Conservation (phyloP, 208 protist genomes). For the Willaertia magna region DNA sequence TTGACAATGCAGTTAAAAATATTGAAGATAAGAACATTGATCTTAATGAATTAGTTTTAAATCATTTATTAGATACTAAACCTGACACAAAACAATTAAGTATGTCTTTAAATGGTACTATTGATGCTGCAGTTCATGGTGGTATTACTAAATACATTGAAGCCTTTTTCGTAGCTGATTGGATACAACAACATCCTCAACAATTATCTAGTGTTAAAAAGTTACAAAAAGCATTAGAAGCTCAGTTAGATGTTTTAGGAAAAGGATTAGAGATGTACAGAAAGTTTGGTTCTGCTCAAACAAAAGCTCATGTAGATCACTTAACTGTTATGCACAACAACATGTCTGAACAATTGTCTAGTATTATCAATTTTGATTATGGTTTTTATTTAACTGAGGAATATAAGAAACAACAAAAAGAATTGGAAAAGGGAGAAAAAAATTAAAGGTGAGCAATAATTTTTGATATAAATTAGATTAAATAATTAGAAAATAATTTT, state of each 20-base stretch:
- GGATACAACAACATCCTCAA: conserved; percentile 12
- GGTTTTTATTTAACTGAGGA: not conserved
- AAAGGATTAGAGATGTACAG: not conserved
- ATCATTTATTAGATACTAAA: not conserved
- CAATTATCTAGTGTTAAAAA: not conserved
- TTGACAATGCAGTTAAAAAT: conserved; percentile 13
- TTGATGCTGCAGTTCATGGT: conserved; percentile 31
- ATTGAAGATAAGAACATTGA: conserved; percentile 21
- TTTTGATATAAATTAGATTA: too few species aligned
- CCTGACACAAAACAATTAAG: not conserved
- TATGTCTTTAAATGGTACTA: conserved; percentile 18
- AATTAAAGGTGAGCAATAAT: too few species aligned
- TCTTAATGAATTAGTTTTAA: conserved; percentile 6
- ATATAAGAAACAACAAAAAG: not conserved
- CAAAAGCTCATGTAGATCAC: not conserved
- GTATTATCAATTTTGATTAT: not conserved
- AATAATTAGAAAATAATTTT: too few species aligned
- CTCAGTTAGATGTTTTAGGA: not conserved
- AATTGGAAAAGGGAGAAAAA: too few species aligned
- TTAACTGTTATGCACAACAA: not conserved
- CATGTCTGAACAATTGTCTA: not conserved
- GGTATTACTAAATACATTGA: conserved; percentile 21
- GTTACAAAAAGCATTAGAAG: not conserved
- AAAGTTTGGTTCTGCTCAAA: not conserved
- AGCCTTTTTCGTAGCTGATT: conserved; percentile 6